Conservation (phyloP, 1,284 basidiomycete species). For the Schizophyllum amplum region DNA sequence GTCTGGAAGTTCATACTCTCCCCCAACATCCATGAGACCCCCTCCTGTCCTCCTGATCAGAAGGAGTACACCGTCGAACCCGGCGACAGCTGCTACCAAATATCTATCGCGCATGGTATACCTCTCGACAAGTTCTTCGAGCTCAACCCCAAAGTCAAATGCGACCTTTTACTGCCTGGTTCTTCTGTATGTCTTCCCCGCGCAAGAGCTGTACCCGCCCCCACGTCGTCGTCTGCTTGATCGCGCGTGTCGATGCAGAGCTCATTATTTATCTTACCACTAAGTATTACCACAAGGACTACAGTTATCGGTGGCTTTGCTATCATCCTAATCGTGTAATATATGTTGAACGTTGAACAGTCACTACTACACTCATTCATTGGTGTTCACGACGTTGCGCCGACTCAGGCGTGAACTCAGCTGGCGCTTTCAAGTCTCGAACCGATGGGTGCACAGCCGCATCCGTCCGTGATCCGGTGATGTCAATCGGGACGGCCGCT, state of each 20-base stretch:
- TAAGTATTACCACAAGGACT: too few relatives aligned
- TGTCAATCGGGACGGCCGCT: neutral
- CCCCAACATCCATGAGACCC: conserved; percentile 19
- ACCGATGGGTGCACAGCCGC: neutral
- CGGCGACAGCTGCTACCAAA: conserved; percentile 67
- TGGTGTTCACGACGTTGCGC: too few relatives aligned
- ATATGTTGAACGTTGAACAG: too few relatives aligned
- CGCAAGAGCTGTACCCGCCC: too few relatives aligned
- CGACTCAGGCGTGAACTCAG: too few relatives aligned
- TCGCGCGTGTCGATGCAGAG: too few relatives aligned
- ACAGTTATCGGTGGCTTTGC: too few relatives aligned
- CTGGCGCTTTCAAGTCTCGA: neutral
- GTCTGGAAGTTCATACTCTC: conserved; percentile 54
- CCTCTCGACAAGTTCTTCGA: conserved; percentile 45
- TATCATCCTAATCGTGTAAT: too few relatives aligned
- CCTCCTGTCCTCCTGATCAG: conserved; percentile 12
- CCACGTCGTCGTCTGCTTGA: too few relatives aligned
- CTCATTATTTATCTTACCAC: too few relatives aligned
- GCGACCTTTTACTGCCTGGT: conserved; percentile 50
- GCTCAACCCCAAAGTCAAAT: conserved; percentile 48
- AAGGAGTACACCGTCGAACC: conserved; percentile 40
- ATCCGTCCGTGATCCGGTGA: neutral
- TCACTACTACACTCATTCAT: too few relatives aligned
- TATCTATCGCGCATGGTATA: conserved; percentile 43
- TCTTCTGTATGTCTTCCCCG: conserved; percentile 50